Evolutionary conservation across 108 stramenopile species (phyloP).

Genomic region (Cyclostephanos invisitatus): DNA sequence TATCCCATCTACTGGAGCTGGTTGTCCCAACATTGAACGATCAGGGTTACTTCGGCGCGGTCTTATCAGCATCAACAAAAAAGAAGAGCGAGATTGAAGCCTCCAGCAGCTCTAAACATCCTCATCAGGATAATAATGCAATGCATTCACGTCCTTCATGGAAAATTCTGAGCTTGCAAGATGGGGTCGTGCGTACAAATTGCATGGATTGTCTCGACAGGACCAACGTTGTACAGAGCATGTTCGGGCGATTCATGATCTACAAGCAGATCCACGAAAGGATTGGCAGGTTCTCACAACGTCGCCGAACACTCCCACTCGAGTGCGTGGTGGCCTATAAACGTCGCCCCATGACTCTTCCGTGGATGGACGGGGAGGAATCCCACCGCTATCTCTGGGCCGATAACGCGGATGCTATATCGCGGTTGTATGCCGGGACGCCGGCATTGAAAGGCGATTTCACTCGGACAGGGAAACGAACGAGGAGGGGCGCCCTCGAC

Average conservation of each 20-base stretch:
- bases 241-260: slow-evolving; percentile 83
- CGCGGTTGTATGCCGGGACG: slow-evolving; percentile 92
- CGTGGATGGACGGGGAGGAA: slow-evolving; percentile 70
- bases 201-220: slow-evolving; percentile 99
- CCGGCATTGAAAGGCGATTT: slow-evolving; percentile 95
- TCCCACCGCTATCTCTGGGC: slow-evolving; percentile 86
- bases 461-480: slow-evolving; percentile 89
- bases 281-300: slow-evolving; percentile 15
- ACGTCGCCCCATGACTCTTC: slow-evolving; percentile 53
- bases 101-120: background rate
- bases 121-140: background rate
- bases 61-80: background rate
- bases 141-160: slow-evolving; percentile 19
- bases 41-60: slow-evolving; percentile 71
- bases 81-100: background rate
- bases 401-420: slow-evolving; percentile 93
- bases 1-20: slow-evolving; percentile 70
- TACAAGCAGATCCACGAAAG: slow-evolving; percentile 55
- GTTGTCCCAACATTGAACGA: slow-evolving; percentile 63
- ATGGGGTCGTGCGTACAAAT: slow-evolving; percentile 93
- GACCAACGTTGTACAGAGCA: slow-evolving; percentile 97
- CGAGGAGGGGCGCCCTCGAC: slow-evolving; percentile 89
- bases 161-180: slow-evolving; percentile 63
- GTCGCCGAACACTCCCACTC: slow-evolving; percentile 38
- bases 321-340: slow-evolving; percentile 32